Conservation (phyloP, 305 asterid genomes). For the Plantago lanceolata region DNA sequence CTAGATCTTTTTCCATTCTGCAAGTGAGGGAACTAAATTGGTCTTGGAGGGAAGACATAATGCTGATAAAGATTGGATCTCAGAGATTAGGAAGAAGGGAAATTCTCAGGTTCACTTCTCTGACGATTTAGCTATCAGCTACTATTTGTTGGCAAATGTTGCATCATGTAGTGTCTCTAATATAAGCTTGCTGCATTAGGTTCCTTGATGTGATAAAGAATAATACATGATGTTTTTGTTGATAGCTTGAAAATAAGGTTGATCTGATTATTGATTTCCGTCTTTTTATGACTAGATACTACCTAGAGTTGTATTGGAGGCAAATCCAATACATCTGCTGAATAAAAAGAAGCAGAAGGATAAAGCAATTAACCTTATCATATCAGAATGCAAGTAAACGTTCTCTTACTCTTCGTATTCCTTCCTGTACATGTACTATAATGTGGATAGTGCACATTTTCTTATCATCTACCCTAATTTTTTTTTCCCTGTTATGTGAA, state of each 20-base stretch:
- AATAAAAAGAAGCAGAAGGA: slow-evolving; percentile 61
- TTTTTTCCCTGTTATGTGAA: slow-evolving; percentile 26
- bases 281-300: slow-evolving; percentile 42
- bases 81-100: slow-evolving; percentile 57
- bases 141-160: not conserved
- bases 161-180: not conserved
- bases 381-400: slow-evolving; percentile 72
- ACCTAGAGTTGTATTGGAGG: slow-evolving; percentile 82
- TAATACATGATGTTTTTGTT: slow-evolving; percentile 1
- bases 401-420: slow-evolving; percentile 22
- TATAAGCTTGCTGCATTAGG: slow-evolving; percentile 1
- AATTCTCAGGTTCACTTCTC: slow-evolving; percentile 48
- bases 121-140: slow-evolving; percentile 2
- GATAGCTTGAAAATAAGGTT: slow-evolving; percentile 10
- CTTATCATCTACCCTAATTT: slow-evolving; percentile 6
- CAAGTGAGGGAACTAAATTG: slow-evolving; percentile 66
- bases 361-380: slow-evolving; percentile 51
- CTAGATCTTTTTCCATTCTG: slow-evolving; percentile 31
- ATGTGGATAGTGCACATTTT: slow-evolving; percentile 9
- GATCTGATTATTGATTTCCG: slow-evolving; percentile 21
- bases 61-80: slow-evolving; percentile 83
- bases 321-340: slow-evolving; percentile 62
- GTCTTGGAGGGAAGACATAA: slow-evolving; percentile 89
- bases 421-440: slow-evolving; percentile 7
- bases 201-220: not conserved